Evolutionary conservation across 805 yeast species (phyloP).

Genomic region (Groenewaldozyma salmanticensis): DNA sequence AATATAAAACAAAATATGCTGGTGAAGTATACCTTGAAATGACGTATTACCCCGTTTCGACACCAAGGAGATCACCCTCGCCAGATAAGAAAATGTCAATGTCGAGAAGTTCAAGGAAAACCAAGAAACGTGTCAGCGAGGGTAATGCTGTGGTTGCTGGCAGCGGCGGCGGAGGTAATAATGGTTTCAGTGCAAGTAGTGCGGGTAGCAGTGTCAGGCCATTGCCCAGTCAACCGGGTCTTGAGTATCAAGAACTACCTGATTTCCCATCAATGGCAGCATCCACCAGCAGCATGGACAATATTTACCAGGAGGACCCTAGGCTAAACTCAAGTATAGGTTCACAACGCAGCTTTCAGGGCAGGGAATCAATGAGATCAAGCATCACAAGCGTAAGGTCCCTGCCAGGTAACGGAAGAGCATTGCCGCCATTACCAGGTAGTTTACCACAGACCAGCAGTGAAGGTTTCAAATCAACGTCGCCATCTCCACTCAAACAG

Average conservation of each 20-base stretch:
- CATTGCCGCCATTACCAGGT: background rate
- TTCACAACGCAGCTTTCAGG: background rate
- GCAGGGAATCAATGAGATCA: background rate
- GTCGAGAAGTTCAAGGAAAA: background rate
- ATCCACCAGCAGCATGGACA: too few relatives aligned
- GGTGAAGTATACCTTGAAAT: constrained; percentile 85
- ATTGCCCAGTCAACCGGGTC: constrained; percentile 1
- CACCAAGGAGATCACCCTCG: constrained; percentile 16
- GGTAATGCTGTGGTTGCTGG: background rate
- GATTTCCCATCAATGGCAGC: background rate
- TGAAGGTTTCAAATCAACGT: background rate
- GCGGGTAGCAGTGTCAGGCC: background rate
- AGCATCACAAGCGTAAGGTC: background rate
- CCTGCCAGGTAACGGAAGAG: background rate
- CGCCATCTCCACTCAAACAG: too few relatives aligned
- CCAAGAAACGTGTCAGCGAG: background rate
- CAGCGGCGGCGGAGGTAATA: background rate
- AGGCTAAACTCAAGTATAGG: background rate
- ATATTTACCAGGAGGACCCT: background rate
- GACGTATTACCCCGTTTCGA: constrained; percentile 67
- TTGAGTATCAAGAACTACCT: background rate
- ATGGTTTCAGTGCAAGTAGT: background rate
- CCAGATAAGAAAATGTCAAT: background rate
- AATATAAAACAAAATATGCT: constrained; percentile 61
- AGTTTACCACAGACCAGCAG: background rate